Evolutionary conservation across 805 yeast species (phyloP).

Genomic region (Ogataea polymorpha): DNA sequence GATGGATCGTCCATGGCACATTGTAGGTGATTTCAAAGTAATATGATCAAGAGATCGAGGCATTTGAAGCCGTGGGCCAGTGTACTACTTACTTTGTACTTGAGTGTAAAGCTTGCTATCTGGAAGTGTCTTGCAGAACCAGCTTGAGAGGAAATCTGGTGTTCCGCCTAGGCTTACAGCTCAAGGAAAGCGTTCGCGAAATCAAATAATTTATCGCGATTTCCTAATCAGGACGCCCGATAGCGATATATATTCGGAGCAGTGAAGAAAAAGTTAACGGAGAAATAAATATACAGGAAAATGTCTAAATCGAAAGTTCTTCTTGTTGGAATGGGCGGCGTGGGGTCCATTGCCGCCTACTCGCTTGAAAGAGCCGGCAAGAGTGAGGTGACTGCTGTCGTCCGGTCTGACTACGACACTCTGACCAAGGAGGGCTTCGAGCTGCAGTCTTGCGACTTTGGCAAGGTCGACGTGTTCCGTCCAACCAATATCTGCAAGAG

Average conservation of each 20-base stretch:
- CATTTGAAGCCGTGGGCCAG: too few species aligned
- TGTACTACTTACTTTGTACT: too few species aligned
- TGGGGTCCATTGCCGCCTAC: constrained; percentile 74
- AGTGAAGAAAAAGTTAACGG: not conserved
- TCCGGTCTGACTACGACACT: constrained; percentile 60
- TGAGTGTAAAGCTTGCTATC: too few species aligned
- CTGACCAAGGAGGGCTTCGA: constrained; percentile 53
- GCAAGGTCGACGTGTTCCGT: constrained; percentile 48
- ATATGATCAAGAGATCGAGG: too few species aligned
- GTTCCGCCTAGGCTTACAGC: constrained; percentile 34
- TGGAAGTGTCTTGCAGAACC: too few species aligned
- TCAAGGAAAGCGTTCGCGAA: constrained; percentile 5
- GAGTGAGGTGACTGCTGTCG: constrained; percentile 56
- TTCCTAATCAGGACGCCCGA: constrained; percentile 2
- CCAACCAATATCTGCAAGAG: constrained; percentile 45
- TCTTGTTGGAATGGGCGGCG: constrained; percentile 82
- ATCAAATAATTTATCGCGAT: constrained; percentile 5
- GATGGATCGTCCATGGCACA: too few species aligned
- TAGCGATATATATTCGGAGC: not conserved
- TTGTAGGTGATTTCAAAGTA: not conserved
- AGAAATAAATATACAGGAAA: not conserved
- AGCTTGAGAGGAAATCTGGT: not conserved
- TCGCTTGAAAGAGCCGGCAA: constrained; percentile 48
- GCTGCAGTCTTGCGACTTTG: constrained; percentile 62
- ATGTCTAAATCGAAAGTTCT: constrained; percentile 40